Conservation (phyloP, 495 filamentous ascomycete genomes). For the Hypoxylon intermedium region DNA sequence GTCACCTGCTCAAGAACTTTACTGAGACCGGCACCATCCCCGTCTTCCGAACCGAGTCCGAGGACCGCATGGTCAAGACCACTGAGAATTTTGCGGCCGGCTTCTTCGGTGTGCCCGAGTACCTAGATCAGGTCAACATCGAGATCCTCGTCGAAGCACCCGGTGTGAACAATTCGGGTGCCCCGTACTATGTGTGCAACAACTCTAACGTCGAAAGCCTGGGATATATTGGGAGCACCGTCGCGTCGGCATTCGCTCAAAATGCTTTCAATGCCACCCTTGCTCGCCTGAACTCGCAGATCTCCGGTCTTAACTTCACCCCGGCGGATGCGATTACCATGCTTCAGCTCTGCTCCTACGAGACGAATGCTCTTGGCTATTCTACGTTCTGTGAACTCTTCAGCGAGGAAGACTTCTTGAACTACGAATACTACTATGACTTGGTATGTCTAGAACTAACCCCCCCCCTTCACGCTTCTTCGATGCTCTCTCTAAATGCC, state of each 20-base stretch:
- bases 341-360: constrained; percentile 44
- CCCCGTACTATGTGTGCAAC: constrained; percentile 42
- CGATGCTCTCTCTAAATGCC: constrained; percentile 9
- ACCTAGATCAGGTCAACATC: constrained; percentile 45
- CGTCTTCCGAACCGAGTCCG: constrained; percentile 49
- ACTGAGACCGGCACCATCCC: constrained; percentile 44
- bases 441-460: constrained; percentile 27
- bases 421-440: constrained; percentile 43
- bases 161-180: constrained; percentile 43
- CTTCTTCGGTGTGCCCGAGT: constrained; percentile 51
- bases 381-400: constrained; percentile 45
- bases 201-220: constrained; percentile 41
- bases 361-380: constrained; percentile 40
- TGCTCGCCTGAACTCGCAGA: constrained; percentile 39
- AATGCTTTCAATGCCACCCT: constrained; percentile 38
- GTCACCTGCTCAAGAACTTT: constrained; percentile 51
- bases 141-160: constrained; percentile 46
- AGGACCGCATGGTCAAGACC: constrained; percentile 50
- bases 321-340: constrained; percentile 29
- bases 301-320: constrained; percentile 41
- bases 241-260: constrained; percentile 31
- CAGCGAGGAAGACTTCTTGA: constrained; percentile 45
- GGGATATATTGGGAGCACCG: constrained; percentile 42
- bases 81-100: constrained; percentile 50
- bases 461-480: constrained; percentile 5